phyloP scores from a whole-genome alignment of 2,329 filamentous ascomycete genomes.

The Aspergillus arachidicola region DNA sequence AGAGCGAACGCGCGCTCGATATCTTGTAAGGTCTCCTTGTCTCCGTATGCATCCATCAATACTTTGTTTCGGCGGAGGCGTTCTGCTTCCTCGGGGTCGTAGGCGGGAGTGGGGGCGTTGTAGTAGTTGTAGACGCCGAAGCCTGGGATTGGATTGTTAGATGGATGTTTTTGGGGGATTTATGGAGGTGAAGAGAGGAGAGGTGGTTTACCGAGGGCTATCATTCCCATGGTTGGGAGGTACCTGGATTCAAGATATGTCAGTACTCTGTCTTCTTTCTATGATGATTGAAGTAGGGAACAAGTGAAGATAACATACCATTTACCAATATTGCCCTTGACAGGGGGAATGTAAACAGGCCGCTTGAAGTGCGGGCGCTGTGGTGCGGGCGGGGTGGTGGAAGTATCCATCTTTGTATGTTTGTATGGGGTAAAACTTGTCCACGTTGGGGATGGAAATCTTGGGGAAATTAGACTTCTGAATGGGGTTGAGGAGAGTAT shows the following conservation, averaged over 20 bases:
- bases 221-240: constrained; percentile 19
- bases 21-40: constrained; percentile 46
- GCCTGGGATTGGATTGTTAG: constrained; percentile 12
- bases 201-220: constrained; percentile 17
- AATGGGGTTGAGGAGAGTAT: background rate
- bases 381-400: constrained; percentile 8
- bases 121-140: constrained; percentile 22
- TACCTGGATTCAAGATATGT: constrained; percentile 8
- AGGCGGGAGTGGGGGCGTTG: constrained; percentile 2
- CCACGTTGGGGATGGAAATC: background rate
- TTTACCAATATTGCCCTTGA: constrained; percentile 8
- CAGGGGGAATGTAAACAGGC: constrained; percentile 6
- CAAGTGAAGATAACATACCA: constrained; percentile 11
- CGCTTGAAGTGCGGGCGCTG: constrained; percentile 18
- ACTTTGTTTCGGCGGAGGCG: constrained; percentile 40
- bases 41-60: constrained; percentile 52
- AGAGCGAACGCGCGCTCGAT: constrained; percentile 48
- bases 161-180: background rate
- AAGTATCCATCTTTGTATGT: constrained; percentile 4
- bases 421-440: background rate
- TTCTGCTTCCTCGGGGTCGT: constrained; percentile 31
- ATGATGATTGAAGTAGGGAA: background rate
- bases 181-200: background rate
- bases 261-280: background rate
- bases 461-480: background rate